Evolutionary conservation across 73 alveolate species (phyloP), one percentile per base, ranked within the genome.

Genomic region (Uronychia binucleata): DNA sequence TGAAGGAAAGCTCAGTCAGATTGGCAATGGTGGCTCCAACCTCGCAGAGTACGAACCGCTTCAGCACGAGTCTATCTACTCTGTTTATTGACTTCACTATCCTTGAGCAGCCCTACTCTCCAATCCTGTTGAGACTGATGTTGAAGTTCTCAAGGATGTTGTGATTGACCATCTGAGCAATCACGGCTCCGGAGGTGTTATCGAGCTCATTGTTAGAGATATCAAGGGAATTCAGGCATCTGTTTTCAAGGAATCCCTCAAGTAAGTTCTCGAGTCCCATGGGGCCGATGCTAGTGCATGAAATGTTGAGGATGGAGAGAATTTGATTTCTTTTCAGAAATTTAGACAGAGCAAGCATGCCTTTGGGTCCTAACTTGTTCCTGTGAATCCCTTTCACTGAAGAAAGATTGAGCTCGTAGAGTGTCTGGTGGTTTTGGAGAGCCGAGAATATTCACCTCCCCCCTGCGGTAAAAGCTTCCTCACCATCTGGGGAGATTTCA

Each of bases 291-390:
- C 59, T 34, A 58, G 34, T 79, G 19, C 86, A 67, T 11, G 86
- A 79, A 26, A 79, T 79, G 31, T 79, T 58, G 25, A 79, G 78
- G 58, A 79, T 33, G 58, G 79, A 8, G 58, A 79, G 86, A 34
- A 79, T 28, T 57, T 79, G 34, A 57, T 79, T 79, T 8, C 30
- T 27, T n/a, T 79, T 58, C 0, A 79, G 58, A 1, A 79, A 46
- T 11, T 11, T 0, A 25, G 77, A 33, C 26, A 79, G 57, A 25
- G 77, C 77, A 1, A 28, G 33, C 11, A 79, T 34, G 0, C 79
- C 86, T 79, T 79, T 75, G 28, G 86, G 34, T 30, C 77, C 58
- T 26, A 79, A 14, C 58, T 75, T 34, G 58, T 79, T 79, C 34
- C 34, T 77, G 59, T 79, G 34, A n/a, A 34, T 75, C 0, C 58